Percentiles rank a stretch among this genome's conserved stretches.
Conservation (phyloP, 208 protist species). For the Phytomonas francai region DNA sequence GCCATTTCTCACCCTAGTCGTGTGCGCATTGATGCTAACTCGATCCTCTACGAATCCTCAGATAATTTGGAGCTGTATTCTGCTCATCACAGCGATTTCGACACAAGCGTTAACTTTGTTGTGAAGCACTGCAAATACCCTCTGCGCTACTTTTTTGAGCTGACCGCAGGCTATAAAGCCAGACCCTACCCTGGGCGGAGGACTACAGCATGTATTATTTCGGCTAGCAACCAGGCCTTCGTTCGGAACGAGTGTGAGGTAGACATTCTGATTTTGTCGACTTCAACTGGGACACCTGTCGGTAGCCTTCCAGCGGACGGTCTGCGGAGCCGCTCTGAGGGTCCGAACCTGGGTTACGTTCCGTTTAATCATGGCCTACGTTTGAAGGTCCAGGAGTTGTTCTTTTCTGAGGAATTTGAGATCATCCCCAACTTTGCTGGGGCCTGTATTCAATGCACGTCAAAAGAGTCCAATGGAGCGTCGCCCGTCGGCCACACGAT, state of each 20-base stretch:
- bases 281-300: constrained; percentile 14
- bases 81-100: no score
- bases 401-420: constrained; percentile 21
- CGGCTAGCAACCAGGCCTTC: constrained; percentile 15
- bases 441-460: constrained; percentile 20
- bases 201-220: constrained; percentile 14
- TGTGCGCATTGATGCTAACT: no score
- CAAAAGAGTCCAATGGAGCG: not conserved
- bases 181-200: not conserved
- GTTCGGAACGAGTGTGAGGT: constrained; percentile 21
- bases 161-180: not conserved
- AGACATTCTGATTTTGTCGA: constrained; percentile 19
- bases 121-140: constrained; percentile 14
- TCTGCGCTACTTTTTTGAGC: constrained; percentile 17
- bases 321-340: constrained; percentile 7
- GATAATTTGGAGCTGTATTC: no score
- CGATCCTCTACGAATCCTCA: no score
- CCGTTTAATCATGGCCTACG: constrained; percentile 15
- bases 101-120: constrained; percentile 11
- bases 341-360: constrained; percentile 17
- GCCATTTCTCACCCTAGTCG: no score
- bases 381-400: constrained; percentile 16
- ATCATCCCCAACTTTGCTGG: constrained; percentile 18
- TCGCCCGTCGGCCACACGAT: constrained; percentile 10
- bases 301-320: constrained; percentile 17